A percentile compares a stretch with the other conserved stretches of the same genome.
Evolutionary conservation across 2,329 filamentous ascomycete species (phyloP).

Genomic region (Alternaria incomplexa): DNA sequence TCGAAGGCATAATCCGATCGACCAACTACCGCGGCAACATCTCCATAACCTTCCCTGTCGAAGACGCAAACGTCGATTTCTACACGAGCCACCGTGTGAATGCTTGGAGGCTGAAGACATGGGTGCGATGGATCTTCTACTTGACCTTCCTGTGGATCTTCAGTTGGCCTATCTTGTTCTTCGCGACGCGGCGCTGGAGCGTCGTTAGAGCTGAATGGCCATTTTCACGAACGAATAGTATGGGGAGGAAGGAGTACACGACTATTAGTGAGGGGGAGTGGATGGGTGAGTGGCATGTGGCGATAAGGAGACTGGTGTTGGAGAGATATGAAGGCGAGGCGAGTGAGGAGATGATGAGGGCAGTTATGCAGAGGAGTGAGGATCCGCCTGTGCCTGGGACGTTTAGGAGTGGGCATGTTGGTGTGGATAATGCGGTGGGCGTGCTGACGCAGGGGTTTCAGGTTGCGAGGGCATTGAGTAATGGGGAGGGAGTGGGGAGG

Average conservation of each 20-base stretch:
- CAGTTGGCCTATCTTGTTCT: constrained; percentile 72
- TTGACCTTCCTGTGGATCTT: constrained; percentile 72
- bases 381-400: constrained; percentile 53
- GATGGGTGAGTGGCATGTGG: constrained; percentile 67
- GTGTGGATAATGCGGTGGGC: constrained; percentile 40
- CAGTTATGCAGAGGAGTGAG: constrained; percentile 42
- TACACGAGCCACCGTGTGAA: constrained; percentile 70
- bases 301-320: constrained; percentile 66
- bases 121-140: constrained; percentile 70
- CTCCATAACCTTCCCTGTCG: constrained; percentile 64
- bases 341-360: constrained; percentile 52
- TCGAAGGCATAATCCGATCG: constrained; percentile 64
- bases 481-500: constrained; percentile 16
- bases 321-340: constrained; percentile 63
- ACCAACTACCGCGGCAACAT: constrained; percentile 73
- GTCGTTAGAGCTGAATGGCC: constrained; percentile 68
- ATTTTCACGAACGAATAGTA: constrained; percentile 52
- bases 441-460: constrained; percentile 43
- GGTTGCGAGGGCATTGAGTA: constrained; percentile 37
- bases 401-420: constrained; percentile 35
- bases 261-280: constrained; percentile 60
- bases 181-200: constrained; percentile 71
- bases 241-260: constrained; percentile 57
- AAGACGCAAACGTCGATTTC: constrained; percentile 64
- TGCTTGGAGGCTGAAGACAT: constrained; percentile 67